Base-by-base conservation (phyloP, 805 yeast species). In the Nakazawaea holstii region DNA sequence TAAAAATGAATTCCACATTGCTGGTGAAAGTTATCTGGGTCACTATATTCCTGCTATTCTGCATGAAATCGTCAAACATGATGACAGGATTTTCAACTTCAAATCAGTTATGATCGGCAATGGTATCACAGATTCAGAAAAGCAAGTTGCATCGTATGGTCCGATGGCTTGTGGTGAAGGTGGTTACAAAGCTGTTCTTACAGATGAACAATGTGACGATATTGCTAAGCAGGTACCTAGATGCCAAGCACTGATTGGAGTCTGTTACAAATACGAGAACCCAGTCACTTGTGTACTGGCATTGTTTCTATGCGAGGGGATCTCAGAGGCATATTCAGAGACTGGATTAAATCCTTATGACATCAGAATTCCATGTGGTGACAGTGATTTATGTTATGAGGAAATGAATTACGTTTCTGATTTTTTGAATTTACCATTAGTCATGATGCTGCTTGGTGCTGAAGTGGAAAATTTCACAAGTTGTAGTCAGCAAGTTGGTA, bases 91-190 rank as follows among this genome's bases (percentile, higher is more conserved):
- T 58, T 83, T 83, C 67, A 76, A 86, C 57, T 74, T 88, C 57
- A 71, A 84, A 6, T 87, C 95, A 2, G 83, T 89, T 10, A 63
- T 89, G 68, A 88, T 90, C 60, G 96, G 96, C 60, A 90, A 90
- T 62, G 97, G 97, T 45, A 76, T 89, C 57, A 87, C 95, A 36
- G 96, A 90, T 67, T 83, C 94, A 6, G 75, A 84, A 61, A 73
- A 78, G 52, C 96, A 88, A 69, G 82, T 83, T 65, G 79, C 78
- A 53, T 77, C 79, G 66, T 87, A 84, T 64, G 82, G 84, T 61
- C 95, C 95, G 65, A 90, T 89, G 97, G 96, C 96, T 11, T 90
- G 97, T 69, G 96, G 96, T 54, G 75, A 80, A 59, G 96, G 96
- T 56, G 97, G 96, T 36, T 70, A 61, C 64, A 84, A 84, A 35